Evolutionary conservation across 2,329 filamentous ascomycete genomes (phyloP), one percentile per base, ranked within the genome.

Genomic region (Colletotrichum acutatum): DNA sequence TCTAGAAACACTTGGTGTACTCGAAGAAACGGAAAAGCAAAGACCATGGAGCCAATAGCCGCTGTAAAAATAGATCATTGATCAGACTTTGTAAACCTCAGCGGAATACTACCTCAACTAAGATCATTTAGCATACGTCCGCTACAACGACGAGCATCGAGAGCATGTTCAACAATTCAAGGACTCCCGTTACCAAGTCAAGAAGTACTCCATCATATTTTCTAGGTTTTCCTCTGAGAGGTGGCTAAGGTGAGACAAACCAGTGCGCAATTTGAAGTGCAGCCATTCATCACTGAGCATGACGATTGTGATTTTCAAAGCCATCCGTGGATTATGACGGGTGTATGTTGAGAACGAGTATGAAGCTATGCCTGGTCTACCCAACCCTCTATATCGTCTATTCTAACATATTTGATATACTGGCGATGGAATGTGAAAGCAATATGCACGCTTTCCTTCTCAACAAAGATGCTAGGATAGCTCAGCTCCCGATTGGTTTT

Each of bases 371-470:
- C 69, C 22, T 6, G 3, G 6, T 59, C 24, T 0, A 78, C 76
- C 78, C 80, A 82, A 0, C 8, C 42, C 32, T 81, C 78, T 0
- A 79, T 60, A 26, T 81, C 74, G 1, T 75, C 65, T 2, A 83
- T 77, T 68, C 71, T 75, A 6, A 82, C 79, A 73, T 84, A 83
- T 67, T 84, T 84, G 24, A 86, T 85, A 57, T 80, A 77, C 66
- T 85, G 84, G 28, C 84, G 76, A 74, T 84, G 82, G 61, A 82
- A 85, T 0, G 84, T 86, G 53, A 83, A 86, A 1, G 82, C 83
- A 28, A 86, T 75, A 71, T 86, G 83, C 3, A 59, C 71, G 5
- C 75, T 79, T 32, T 57, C 75, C 2, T 74, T 71, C 8, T 84
- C 76, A 1, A 79, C 74, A 7, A 75, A 71, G 37, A 86, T 84